Base-by-base conservation (phyloP, 2,329 filamentous ascomycete genomes). In the Fusarium camptoceras region DNA sequence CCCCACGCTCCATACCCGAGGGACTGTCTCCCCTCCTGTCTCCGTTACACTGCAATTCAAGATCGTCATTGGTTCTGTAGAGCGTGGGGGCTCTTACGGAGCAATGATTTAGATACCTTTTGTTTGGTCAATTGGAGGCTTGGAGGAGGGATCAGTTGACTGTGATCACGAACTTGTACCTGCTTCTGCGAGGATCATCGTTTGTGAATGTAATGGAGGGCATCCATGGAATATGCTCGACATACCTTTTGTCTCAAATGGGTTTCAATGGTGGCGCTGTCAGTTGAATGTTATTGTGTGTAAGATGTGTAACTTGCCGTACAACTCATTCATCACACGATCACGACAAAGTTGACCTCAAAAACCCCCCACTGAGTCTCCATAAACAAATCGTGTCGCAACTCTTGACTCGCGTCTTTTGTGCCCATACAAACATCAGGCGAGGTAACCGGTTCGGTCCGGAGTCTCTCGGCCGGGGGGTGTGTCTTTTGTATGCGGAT, bases 401-500 rank as follows among this genome's bases (percentile, higher is more conserved):
- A 41, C 56, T 55, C 61, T 55, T 53, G 47, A 59, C 55, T 54
- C 55, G 39, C 18, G 37, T 37, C 18, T 9, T 5, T n/a, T 27
- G 49, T 41, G 24, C 25, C 31, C 31, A 28, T 51, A 43, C 20
- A 18, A 41, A 25, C n/a, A 28, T 56, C 30, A 43, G 48, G 43
- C 55, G 41, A 58, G 27, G 46, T 60, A 48, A 30, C 64, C 67
- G 69, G 61, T 74, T 67, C 72, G 72, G 70, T 14, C 72, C 72
- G 70, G 72, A 68, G 57, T 59, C 64, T 71, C 72, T 74, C 72
- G 72, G 72, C 72, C 72, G 72, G 72, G 59, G 69, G 64, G 63
- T 47, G 46, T 56, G 47, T 34, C 37, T 59, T 58, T 50, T 66
- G 48, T 66, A 34, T 6, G 34, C 49, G 49, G 49, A 51, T 34